Conservation (phyloP, 495 filamentous ascomycete species). For the Chlorociboria aeruginascens region DNA sequence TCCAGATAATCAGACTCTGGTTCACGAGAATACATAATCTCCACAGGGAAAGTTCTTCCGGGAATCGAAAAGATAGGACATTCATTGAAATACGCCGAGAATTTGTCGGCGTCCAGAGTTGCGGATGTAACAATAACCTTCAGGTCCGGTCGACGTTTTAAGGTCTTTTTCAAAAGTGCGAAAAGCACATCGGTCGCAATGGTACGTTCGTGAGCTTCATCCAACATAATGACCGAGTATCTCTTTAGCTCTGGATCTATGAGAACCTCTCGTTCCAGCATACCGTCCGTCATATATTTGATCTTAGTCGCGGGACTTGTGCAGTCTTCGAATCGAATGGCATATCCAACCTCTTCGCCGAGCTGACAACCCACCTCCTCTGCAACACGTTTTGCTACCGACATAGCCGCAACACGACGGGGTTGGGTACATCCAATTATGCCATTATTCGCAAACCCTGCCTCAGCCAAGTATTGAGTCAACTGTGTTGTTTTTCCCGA, state of each 20-base stretch:
- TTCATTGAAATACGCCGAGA: conserved; percentile 86
- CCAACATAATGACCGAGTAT: conserved; percentile 96
- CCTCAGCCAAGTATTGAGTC: conserved; percentile 90
- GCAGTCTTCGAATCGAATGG: conserved; percentile 93
- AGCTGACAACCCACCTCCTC: conserved; percentile 91
- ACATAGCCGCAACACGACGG: conserved; percentile 93
- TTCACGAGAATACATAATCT: conserved; percentile 87
- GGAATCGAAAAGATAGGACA: conserved; percentile 96
- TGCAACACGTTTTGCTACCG: conserved; percentile 89
- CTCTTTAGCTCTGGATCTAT: conserved; percentile 75
- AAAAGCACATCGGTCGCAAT: conserved; percentile 95
- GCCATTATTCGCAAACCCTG: conserved; percentile 75
- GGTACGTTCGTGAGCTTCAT: conserved; percentile 95
- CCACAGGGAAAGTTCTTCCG: conserved; percentile 87
- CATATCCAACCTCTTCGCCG: conserved; percentile 91
- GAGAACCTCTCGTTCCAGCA: conserved; percentile 90
- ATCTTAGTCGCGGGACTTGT: conserved; percentile 84
- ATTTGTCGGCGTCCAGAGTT: conserved; percentile 95
- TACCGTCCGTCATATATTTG: conserved; percentile 99
- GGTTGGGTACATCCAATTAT: conserved; percentile 98
- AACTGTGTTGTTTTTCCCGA: conserved; percentile 96
- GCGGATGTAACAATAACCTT: conserved; percentile 94
- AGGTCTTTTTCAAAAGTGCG: conserved; percentile 84
- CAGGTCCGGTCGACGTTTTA: conserved; percentile 75
- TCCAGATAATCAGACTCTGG: conserved; percentile 95